Conservation (phyloP, 2,329 filamentous ascomycete genomes). For the Pezicula carpinea region DNA sequence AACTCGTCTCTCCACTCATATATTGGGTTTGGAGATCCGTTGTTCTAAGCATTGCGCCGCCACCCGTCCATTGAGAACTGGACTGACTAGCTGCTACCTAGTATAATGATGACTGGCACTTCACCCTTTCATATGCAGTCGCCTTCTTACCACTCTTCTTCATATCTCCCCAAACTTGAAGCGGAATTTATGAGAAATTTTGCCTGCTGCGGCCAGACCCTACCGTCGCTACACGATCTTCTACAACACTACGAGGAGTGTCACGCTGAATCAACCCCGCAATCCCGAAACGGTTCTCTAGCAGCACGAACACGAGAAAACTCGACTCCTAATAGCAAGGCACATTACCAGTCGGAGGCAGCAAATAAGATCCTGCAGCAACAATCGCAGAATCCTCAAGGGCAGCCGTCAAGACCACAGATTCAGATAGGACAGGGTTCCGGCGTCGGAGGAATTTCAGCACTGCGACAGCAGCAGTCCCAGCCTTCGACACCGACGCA, state of each 20-base stretch:
- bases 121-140: conserved; percentile 89
- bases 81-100: conserved; percentile 35
- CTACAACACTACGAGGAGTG: conserved; percentile 95
- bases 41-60: conserved; percentile 16
- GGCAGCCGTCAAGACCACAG: conserved; percentile 17
- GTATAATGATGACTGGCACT: conserved; percentile 91
- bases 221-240: conserved; percentile 89
- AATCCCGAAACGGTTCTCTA: conserved; percentile 34
- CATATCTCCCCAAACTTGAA: conserved; percentile 92
- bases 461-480: conserved; percentile 29
- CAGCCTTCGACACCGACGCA: conserved; percentile 26
- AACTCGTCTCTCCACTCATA: conserved; percentile 8
- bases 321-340: conserved; percentile 42
- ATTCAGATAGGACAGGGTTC: conserved; percentile 26
- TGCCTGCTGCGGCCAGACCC: conserved; percentile 83
- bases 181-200: conserved; percentile 98
- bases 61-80: conserved; percentile 6
- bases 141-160: conserved; percentile 94
- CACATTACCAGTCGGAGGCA: conserved; percentile 29
- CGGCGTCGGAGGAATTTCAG: conserved; percentile 27
- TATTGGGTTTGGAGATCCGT: no score
- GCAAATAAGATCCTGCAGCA: conserved; percentile 42
- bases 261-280: conserved; percentile 67
- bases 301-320: conserved; percentile 38
- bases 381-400: conserved; percentile 24